A percentile compares a stretch with the other conserved stretches of the same genome.
phyloP scores from a whole-genome alignment of 2,329 filamentous ascomycete genomes.

The Keithomyces neogunnii region DNA sequence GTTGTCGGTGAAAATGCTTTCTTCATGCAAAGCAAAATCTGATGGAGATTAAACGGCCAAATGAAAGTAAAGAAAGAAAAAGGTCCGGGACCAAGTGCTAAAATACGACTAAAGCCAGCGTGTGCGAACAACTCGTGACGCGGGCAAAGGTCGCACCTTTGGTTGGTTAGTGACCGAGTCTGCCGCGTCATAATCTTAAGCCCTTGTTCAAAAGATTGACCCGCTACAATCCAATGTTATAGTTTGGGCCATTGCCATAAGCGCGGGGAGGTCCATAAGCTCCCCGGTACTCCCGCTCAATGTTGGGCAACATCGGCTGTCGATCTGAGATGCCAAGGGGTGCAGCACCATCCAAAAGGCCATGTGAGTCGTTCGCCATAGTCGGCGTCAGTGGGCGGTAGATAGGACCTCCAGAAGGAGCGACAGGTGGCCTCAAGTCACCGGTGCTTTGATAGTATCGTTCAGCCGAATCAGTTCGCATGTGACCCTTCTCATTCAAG shows the following conservation, averaged over 20 bases:
- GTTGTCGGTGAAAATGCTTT: not conserved
- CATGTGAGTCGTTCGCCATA: conserved; percentile 25
- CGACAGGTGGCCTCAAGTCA: conserved; percentile 11
- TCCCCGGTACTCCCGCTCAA: conserved; percentile 7
- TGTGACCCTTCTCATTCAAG: conserved; percentile 24
- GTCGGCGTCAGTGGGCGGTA: conserved; percentile 31
- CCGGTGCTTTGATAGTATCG: conserved; percentile 19
- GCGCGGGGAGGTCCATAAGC: conserved; percentile 11
- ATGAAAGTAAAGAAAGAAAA: not conserved
- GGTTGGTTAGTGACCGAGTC: not conserved
- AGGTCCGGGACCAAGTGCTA: not conserved
- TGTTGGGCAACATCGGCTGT: not conserved
- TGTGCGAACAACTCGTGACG: no score
- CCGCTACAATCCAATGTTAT: conserved; percentile 4
- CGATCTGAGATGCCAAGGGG: conserved; percentile 25
- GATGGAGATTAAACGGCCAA: not conserved
- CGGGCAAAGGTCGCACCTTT: not conserved
- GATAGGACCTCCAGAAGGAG: conserved; percentile 17
- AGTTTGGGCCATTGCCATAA: conserved; percentile 12
- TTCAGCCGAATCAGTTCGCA: conserved; percentile 24
- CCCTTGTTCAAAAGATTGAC: not conserved
- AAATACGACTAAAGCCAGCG: not conserved
- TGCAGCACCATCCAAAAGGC: conserved; percentile 30
- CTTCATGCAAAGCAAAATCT: not conserved
- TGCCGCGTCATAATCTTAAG: not conserved